Base-by-base conservation (phyloP, 129 eudicot species). In the Solidago caesia region DNA sequence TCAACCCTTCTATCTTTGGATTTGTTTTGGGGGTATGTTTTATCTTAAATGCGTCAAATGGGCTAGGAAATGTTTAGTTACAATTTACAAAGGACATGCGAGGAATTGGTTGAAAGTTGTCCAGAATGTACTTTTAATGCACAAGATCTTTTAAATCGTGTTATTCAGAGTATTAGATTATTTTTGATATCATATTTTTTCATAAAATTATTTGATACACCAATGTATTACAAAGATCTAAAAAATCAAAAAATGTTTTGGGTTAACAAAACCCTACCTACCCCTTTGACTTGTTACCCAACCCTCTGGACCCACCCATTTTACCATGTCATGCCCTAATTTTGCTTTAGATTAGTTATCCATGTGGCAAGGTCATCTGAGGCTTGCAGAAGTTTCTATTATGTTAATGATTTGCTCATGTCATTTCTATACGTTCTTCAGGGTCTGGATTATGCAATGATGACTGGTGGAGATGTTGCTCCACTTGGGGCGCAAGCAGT, bases 391-490 rank as follows among this genome's bases (percentile, higher is more conserved):
- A 39, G 66, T 13, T 65, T 8, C 33, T 10, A n/a, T 44, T 25
- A 15, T 57, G 61, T 25, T 56, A 16, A 33, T 5, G 46, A 15
- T 66, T 61, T 56, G 55, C 43, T 53, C 8, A 57, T 55, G 29
- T 41, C 2, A 61, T 59, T 55, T 74, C 5, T 42, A 46, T 55
- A 53, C 45, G 33, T 81, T 73, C 26, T 80, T n/a, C 88, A 95
- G 99, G 99, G 99, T 29, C 81, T 95, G 87, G 99, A 95, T 81
- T 95, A 95, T 84, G 99, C 99, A 67, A 91, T 95, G 99, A 95
- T 95, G 99, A 95, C 99, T n/a, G 99, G 99, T 55, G 99, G 99
- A 61, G 99, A 95, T 82, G 99, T 95, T 74, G 97, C 99, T 81
- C 99, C 99, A 2, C 89, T 95, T 56, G 99, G 99, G 49, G 84